Conservation (phyloP, 306 rosid species). For the Inga oerstediana region DNA sequence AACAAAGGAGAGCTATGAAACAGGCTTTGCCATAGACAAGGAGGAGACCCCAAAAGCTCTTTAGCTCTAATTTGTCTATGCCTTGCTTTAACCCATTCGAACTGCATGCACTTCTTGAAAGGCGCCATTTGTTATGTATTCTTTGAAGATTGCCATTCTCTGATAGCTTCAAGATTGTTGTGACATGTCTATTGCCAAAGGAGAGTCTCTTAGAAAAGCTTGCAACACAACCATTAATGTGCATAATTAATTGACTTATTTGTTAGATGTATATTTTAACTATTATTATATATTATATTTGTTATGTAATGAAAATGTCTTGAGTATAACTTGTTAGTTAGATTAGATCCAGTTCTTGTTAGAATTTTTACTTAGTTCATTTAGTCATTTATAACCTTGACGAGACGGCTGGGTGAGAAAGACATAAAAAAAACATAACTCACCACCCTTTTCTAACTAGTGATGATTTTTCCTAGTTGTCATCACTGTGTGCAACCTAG, state of each 20-base stretch:
- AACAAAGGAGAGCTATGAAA: conserved; percentile 57
- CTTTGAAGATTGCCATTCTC: conserved; percentile 76
- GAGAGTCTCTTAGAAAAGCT: conserved; percentile 77
- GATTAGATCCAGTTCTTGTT: no score
- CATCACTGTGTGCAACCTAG: no score
- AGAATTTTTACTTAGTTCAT: no score
- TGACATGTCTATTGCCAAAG: conserved; percentile 78
- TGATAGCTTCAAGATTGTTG: conserved; percentile 61
- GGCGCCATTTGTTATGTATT: conserved; percentile 87
- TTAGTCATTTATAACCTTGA: no score
- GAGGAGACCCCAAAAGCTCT: conserved; percentile 76
- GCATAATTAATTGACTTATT: neutral
- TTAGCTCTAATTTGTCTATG: conserved; percentile 58
- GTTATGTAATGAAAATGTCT: no score
- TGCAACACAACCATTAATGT: neutral
- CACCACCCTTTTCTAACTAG: no score
- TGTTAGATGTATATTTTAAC: no score
- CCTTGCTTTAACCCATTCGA: conserved; percentile 57
- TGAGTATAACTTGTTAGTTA: no score
- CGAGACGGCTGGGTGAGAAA: no score
- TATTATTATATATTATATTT: no score
- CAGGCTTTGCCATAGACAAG: conserved; percentile 61
- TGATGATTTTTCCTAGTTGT: no score
- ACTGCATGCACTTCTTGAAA: conserved; percentile 63
- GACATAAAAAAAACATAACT: no score